phyloP scores from a whole-genome alignment of 148 eudicot species.

The Nyssa sinensis region DNA sequence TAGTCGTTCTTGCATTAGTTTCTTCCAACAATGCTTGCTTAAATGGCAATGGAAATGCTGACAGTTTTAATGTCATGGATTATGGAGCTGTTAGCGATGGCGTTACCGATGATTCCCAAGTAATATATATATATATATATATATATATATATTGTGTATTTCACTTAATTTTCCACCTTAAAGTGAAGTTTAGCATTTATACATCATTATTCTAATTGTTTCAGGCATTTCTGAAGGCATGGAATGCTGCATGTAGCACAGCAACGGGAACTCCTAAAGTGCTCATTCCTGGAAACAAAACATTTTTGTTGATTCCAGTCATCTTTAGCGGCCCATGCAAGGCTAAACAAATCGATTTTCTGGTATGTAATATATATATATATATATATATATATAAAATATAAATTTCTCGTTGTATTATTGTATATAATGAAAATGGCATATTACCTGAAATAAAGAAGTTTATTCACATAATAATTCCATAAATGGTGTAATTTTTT shows the following conservation, averaged over 20 bases:
- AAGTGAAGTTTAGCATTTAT: background rate
- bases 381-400: background rate
- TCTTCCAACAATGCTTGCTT: slow-evolving; percentile 16
- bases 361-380: slow-evolving; percentile 24
- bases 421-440: too few relatives aligned
- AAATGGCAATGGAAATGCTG: slow-evolving; percentile 16
- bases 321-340: slow-evolving; percentile 62
- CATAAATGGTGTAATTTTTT: background rate
- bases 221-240: slow-evolving; percentile 60
- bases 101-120: slow-evolving; percentile 37
- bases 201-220: too few relatives aligned
- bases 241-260: slow-evolving; percentile 47
- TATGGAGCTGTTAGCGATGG: slow-evolving; percentile 28
- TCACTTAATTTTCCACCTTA: background rate
- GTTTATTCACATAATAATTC: background rate
- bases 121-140: background rate
- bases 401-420: too few relatives aligned
- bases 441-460: too few relatives aligned
- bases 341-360: slow-evolving; percentile 35
- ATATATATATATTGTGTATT: background rate
- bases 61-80: slow-evolving; percentile 29
- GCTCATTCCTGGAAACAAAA: slow-evolving; percentile 33
- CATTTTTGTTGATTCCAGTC: slow-evolving; percentile 45
- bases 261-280: slow-evolving; percentile 24
- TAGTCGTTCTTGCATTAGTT: slow-evolving; percentile 28